Conservation (phyloP, 2,329 filamentous ascomycete genomes). For the Aureobasidium vineae region DNA sequence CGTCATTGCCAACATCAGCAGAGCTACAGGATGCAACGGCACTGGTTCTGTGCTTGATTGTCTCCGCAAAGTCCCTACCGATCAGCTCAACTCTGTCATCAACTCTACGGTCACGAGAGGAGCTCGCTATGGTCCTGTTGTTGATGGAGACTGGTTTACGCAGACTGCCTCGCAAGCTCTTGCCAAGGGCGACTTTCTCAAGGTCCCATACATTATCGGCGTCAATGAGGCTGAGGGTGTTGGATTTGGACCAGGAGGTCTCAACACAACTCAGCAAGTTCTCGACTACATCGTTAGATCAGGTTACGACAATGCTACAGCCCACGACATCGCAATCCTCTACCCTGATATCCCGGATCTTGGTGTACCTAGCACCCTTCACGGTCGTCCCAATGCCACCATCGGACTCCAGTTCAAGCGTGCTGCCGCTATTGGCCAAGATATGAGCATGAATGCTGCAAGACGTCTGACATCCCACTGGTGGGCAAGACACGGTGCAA, state of each 20-base stretch:
- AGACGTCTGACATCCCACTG: constrained; percentile 30
- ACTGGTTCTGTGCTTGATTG: constrained; percentile 40
- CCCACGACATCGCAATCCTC: constrained; percentile 38
- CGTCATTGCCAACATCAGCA: constrained; percentile 34
- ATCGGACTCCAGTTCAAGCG: constrained; percentile 33
- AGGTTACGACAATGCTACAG: constrained; percentile 37
- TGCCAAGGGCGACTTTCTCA: constrained; percentile 32
- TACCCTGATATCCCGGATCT: constrained; percentile 37
- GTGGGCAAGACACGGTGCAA: constrained; percentile 31
- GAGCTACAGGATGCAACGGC: constrained; percentile 30
- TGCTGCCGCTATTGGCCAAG: constrained; percentile 30
- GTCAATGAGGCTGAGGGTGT: constrained; percentile 35
- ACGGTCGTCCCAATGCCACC: constrained; percentile 29
- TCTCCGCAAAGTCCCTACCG: constrained; percentile 31
- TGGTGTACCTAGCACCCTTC: constrained; percentile 32
- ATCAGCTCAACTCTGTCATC: constrained; percentile 32
- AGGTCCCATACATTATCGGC: constrained; percentile 34
- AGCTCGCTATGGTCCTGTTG: constrained; percentile 30
- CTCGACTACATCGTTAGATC: constrained; percentile 28
- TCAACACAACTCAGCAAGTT: constrained; percentile 34
- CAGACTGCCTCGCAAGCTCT: constrained; percentile 30
- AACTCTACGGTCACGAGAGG: constrained; percentile 32
- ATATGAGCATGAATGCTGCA: constrained; percentile 30
- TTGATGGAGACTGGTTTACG: constrained; percentile 35
- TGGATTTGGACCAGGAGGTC: constrained; percentile 30